Base-by-base conservation (phyloP, 78 protist genomes). In the Pelomyxa schiedti region DNA sequence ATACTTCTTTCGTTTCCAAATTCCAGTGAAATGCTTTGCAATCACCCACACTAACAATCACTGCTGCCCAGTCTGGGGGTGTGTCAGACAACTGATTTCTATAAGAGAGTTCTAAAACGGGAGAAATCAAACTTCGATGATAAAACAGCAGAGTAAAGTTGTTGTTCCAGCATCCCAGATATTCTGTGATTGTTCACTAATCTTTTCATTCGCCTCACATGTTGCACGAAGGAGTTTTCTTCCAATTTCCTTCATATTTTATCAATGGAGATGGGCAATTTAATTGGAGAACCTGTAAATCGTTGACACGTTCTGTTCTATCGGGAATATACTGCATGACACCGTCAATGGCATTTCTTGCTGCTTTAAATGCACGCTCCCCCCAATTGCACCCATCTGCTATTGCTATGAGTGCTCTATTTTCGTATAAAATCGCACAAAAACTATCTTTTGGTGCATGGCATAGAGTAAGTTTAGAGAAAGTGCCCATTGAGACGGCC, bases 131-230 rank as follows among this genome's bases (percentile, higher is more conserved):
- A n/a, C n/a, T n/a, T n/a, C 78, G n/a, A 83, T 26, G 1, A 83
- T 74, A 39, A 83, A 39, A 1, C 88, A 82, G n/a, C 88, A 82
- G 4, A 83, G 40, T 6, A 83, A 74, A 4, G 88, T 83, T 0
- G 88, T 83, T 29, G 88, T 83, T 3, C 88, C 88, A n/a, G 88
- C 88, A n/a, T 72, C 77, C 88, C 88, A 83, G 39, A 83, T 77
- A n/a, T 77, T 80, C 4, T 70, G 36, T 36, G 76, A 72, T 65
- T 78, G 80, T 39, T 80, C 78, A 1, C 64, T 66, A 40, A 80
- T 80, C 47, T 80, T 80, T 37, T 80, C 74, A 32, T 80, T 77
- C 3, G 78, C 78, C 42, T 82, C 78, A 43, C 83, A 82, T 40
- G 77, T 72, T 40, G 87, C 87, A 30, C 87, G 30, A 26, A 82